Percentiles rank a stretch among this genome's conserved stretches.
Evolutionary conservation across 2,329 filamentous ascomycete genomes (phyloP).

Genomic region (Chalaropsis thielavioides): DNA sequence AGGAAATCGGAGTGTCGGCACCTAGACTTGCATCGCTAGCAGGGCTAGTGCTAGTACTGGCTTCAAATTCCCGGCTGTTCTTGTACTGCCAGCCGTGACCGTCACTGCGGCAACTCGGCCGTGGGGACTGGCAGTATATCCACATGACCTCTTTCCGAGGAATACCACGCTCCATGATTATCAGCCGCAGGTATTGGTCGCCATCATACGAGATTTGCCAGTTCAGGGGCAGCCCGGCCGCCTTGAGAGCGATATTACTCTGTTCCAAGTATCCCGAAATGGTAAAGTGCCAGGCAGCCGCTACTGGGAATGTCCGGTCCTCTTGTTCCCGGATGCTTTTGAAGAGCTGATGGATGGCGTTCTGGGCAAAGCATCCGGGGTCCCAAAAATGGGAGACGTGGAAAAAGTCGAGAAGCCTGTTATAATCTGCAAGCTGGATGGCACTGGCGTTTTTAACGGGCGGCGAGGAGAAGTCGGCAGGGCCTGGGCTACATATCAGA

Average conservation of each 20-base stretch:
- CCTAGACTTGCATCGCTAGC: background rate
- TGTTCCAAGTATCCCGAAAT: background rate
- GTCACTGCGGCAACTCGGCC: background rate
- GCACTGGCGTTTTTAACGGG: background rate
- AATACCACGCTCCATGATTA: background rate
- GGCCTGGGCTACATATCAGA: background rate
- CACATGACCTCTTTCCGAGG: slow-evolving; percentile 1
- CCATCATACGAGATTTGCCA: slow-evolving; percentile 1
- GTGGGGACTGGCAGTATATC: background rate
- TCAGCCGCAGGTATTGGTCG: background rate
- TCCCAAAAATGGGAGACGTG: background rate
- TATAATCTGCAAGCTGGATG: background rate
- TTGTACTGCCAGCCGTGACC: background rate
- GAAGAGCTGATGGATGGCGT: background rate
- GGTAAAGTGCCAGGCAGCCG: background rate
- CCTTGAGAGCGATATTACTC: background rate
- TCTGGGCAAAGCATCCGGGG: background rate
- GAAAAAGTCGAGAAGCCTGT: background rate
- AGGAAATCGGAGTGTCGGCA: background rate
- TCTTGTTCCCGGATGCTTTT: background rate
- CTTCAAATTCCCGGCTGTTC: background rate
- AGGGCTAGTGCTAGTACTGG: background rate
- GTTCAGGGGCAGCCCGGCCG: background rate
- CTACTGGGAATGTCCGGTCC: background rate
- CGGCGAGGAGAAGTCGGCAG: background rate